Base-by-base conservation (phyloP, 352 stramenopile genomes). In the Globisporangium rhizosaccharum region DNA sequence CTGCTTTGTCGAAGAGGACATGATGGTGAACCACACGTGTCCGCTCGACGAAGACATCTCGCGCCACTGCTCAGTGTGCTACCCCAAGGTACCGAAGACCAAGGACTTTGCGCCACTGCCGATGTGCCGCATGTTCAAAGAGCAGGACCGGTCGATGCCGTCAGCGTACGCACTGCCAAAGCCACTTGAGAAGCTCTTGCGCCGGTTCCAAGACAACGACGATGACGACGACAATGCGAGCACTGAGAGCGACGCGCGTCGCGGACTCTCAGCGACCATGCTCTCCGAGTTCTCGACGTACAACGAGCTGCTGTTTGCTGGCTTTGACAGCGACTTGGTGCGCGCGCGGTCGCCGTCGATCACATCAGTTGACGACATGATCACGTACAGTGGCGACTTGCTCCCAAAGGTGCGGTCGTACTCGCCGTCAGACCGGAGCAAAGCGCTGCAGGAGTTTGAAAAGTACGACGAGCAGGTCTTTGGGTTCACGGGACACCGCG, bases 1-100 rank as follows among this genome's bases (percentile, higher is more conserved):
- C n/a, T 90, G 79, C 52, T 92, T 92, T 51, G 82, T 92, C 23
- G 78, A 92, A 59, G 82, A 92, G 53, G 65, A 76, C n/a, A 90
- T 90, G 82, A 75, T 90, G 61, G 66, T 82, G 14, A 65, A 77
- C 12, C 82, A 92, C 66, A 64, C 72, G 46, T 92, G 82, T 62
- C 78, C 79, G 3, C 60, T 90, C 3, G 76, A 88, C 54, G 68
- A 79, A 39, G 82, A 88, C 44, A 88, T 92, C 36, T 78, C 79
- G 12, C 73, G 74, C 33, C 79, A 62, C 53, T 92, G 82, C 45
- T 64, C 72, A 8, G 71, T 90, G 10, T 92, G 82, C 55, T 75
- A 82, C 11, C 82, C 82, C 2, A 75, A 68, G 36, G 61, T 57
- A 12, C 39, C 63, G 1, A 73, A 79, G 45, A 70, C 55, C 37